Conservation (phyloP, 768 basidiomycete species). For the Dentipellis fragilis region DNA sequence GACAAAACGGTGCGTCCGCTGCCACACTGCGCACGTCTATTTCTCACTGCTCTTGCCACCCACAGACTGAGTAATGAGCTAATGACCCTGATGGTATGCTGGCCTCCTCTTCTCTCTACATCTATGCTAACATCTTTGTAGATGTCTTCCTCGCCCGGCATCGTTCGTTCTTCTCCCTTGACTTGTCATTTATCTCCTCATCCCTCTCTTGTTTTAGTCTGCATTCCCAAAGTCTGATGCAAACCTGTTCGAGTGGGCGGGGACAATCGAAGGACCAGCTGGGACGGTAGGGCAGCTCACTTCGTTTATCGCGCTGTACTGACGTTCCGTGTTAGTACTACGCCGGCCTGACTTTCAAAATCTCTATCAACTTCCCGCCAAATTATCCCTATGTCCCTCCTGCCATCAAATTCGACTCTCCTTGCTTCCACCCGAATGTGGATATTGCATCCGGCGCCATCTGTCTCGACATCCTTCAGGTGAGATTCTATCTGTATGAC, state of each 20-base stretch:
- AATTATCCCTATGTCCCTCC: slow-evolving; percentile 88
- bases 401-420: slow-evolving; percentile 77
- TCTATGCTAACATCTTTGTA: slow-evolving; percentile 17
- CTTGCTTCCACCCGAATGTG: slow-evolving; percentile 89
- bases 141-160: slow-evolving; percentile 87
- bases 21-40: not conserved
- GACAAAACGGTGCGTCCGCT: slow-evolving; percentile 57
- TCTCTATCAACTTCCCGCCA: slow-evolving; percentile 75
- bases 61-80: slow-evolving; percentile 69
- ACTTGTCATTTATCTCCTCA: not conserved
- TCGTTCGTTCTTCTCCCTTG: slow-evolving; percentile 39
- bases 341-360: slow-evolving; percentile 69
- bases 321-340: slow-evolving; percentile 45
- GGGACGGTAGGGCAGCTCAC: slow-evolving; percentile 43
- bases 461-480: slow-evolving; percentile 85
- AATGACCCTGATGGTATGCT: slow-evolving; percentile 78
- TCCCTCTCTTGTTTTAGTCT: slow-evolving; percentile 36
- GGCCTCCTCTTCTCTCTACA: not conserved
- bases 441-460: slow-evolving; percentile 70
- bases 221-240: slow-evolving; percentile 84
- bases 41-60: slow-evolving; percentile 1
- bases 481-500: slow-evolving; percentile 18
- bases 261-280: slow-evolving; percentile 74
- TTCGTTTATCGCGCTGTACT: slow-evolving; percentile 1
- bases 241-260: slow-evolving; percentile 85